Base-by-base conservation (phyloP, 2,329 filamentous ascomycete genomes). In the Talaromyces verruculosus region DNA sequence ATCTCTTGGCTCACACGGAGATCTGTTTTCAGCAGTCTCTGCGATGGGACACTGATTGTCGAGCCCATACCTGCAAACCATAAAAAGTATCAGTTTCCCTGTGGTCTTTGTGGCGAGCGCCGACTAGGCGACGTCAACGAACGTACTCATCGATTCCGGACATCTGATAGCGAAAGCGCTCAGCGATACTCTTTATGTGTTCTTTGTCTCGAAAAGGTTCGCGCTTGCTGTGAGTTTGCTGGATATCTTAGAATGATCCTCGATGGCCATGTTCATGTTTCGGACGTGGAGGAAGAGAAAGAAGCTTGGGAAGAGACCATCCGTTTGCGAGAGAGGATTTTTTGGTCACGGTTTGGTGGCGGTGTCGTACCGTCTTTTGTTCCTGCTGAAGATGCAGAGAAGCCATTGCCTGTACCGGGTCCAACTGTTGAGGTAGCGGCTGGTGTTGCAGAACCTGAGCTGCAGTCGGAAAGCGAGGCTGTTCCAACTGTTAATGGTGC, bases 261-360 rank as follows among this genome's bases (percentile, higher is more conserved):
- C 71, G 94, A 97, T 72, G 95, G 95, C 2, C 91, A 97, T 73
- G 95, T 95, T 88, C 88, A 91, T 61, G 89, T 90, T 13, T 91
- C 93, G 57, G 91, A 91, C 65, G 87, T 90, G 45, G 92, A 95
- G 60, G 91, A 93, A 39, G 92, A 96, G 78, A 92, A 91, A 74
- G 87, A 88, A 33, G 92, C 93, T 0, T 99, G 95, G 95, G 94
- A 98, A 75, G 95, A 99, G 81, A 92, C 92, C 65, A 91, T 97
- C 11, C 87, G 90, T 35, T 79, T 98, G 58, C 85, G 95, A 61
- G 95, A 99, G 77, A 89, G 94, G 71, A 97, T 99, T 91, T 99
- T 99, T 76, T 99, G 95, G 95, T 88, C 91, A 61, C 87, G 95
- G 64, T 88, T 99, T 62, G 94, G 94, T 30, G 95, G 93, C 33